Conservation (phyloP, 1,284 basidiomycete species). For the Athelia psychrophila region DNA sequence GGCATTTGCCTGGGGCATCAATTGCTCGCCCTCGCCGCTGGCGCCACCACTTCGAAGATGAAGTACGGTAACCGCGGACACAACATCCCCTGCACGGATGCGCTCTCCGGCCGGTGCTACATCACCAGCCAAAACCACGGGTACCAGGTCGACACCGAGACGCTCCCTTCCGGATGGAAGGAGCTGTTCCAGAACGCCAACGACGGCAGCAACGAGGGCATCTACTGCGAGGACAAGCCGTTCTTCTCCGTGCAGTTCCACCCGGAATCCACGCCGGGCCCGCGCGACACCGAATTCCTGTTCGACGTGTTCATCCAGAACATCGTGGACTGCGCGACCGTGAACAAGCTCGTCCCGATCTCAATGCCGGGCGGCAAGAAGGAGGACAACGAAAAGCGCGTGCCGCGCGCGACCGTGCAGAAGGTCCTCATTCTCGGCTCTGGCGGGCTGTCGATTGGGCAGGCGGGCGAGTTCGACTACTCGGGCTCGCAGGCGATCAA, state of each 20-base stretch:
- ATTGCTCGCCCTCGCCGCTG: slow-evolving; percentile 92
- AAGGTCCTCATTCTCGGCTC: slow-evolving; percentile 98
- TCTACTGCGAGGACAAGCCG: slow-evolving; percentile 88
- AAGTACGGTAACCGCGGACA: slow-evolving; percentile 99
- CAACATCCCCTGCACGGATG: slow-evolving; percentile 97
- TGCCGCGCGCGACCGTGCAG: slow-evolving; percentile 78
- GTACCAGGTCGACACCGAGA: slow-evolving; percentile 86
- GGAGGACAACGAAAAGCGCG: slow-evolving; percentile 77
- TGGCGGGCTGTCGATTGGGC: slow-evolving; percentile 97
- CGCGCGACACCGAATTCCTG: slow-evolving; percentile 97
- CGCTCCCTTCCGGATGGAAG: slow-evolving; percentile 87
- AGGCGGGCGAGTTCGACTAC: slow-evolving; percentile 99
- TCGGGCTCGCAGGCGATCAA: slow-evolving; percentile 99
- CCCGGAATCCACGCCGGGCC: slow-evolving; percentile 98
- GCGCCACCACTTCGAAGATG: slow-evolving; percentile 96
- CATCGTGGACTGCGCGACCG: slow-evolving; percentile 73
- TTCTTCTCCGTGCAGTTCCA: slow-evolving; percentile 99
- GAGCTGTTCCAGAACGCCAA: slow-evolving; percentile 97
- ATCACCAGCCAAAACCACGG: slow-evolving; percentile 99
- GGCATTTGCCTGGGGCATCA: slow-evolving; percentile 99
- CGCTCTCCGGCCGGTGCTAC: slow-evolving; percentile 94
- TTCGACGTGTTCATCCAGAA: slow-evolving; percentile 97
- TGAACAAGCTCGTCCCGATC: slow-evolving; percentile 73
- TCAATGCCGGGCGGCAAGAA: slow-evolving; percentile 86
- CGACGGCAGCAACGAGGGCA: slow-evolving; percentile 97